Base-by-base conservation (phyloP, 352 stramenopile genomes). In the Phytophthora pistaciae region DNA sequence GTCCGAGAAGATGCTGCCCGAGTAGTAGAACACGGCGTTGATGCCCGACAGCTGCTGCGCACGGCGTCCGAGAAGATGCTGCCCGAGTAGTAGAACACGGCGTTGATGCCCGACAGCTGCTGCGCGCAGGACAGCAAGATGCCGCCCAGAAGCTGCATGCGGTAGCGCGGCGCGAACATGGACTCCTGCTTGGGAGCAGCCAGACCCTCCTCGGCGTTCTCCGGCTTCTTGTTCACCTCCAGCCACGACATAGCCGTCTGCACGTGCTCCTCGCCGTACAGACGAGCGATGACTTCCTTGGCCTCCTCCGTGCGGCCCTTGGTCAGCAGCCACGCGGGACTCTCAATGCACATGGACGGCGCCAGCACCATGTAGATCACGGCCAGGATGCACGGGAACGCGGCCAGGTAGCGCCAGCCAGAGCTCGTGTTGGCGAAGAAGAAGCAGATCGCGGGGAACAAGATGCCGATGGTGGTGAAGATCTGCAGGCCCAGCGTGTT, bases 41-140 rank as follows among this genome's bases (percentile, higher is more conserved):
- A n/a, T n/a, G n/a, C n/a, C n/a, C n/a, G n/a, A n/a, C n/a, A n/a
- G n/a, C n/a, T n/a, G n/a, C n/a, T n/a, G n/a, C n/a, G n/a, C n/a
- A n/a, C n/a, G n/a, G n/a, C n/a, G n/a, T n/a, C n/a, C n/a, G n/a
- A n/a, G n/a, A n/a, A n/a, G n/a, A n/a, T n/a, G n/a, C n/a, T n/a
- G n/a, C n/a, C n/a, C n/a, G n/a, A n/a, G n/a, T n/a, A n/a, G n/a
- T n/a, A n/a, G n/a, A n/a, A n/a, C 75, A 87, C 72, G 49, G 75
- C 79, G 72, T 88, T 64, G 57, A 63, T 63, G 49, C 56, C 56
- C 8, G 56, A 64, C 3, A 64, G 57, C 57, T 64, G 57, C 16
- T 69, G 77, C 40, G 80, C 70, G 14, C 81, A 46, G 20, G 75
- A 46, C 38, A 88, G 58, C 56, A 86, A 82, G 46, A 85, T 59